Base-by-base conservation (phyloP, 2,329 filamentous ascomycete genomes). In the Acephala macrosclerotiorum region DNA sequence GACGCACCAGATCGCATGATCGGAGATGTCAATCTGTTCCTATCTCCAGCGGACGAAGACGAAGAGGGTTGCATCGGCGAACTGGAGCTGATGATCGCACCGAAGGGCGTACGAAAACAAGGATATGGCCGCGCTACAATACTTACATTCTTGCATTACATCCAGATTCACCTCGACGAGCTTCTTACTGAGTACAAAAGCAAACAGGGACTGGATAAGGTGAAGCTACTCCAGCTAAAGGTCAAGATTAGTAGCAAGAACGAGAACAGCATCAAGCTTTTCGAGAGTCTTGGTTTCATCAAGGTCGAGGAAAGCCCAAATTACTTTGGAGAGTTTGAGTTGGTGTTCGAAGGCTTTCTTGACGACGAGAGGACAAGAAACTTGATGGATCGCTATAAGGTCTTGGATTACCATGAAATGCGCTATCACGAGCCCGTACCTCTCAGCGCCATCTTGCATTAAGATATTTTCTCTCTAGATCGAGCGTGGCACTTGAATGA, bases 51-150 rank as follows among this genome's bases (percentile, higher is more conserved):
- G 57, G 85, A 90, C 12, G 84, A 83, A 0, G 65, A 72, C 3
- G 65, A 67, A 8, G 67, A 66, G 66, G 65, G 61, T 51, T 29
- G 70, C 83, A 11, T 90, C 3, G 94, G 91, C 26, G 94, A 97
- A 75, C 79, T 97, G 7, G 93, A 97, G 77, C 86, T 97, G 69
- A 97, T 97, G 94, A 89, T 97, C 67, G 93, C 93, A 0, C 80
- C 81, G 1, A 79, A 79, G 4, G 74, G 77, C 0, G 79, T 87
- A 35, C 87, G 89, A 26, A 82, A 90, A 0, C 80, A 82, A 8
- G 93, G 93, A 0, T 80, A 88, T 7, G 94, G 93, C 0, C 81
- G 83, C 5, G 85, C 86, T 0, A 87, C 91, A 0, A 82, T 97
- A 0, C 75, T 87, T 2, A 80, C 87, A 0, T 91, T 98, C 63